A percentile compares a stretch with the other conserved stretches of the same genome.
phyloP scores from a whole-genome alignment of 129 eudicot genomes.

The Deinandra increscens region DNA sequence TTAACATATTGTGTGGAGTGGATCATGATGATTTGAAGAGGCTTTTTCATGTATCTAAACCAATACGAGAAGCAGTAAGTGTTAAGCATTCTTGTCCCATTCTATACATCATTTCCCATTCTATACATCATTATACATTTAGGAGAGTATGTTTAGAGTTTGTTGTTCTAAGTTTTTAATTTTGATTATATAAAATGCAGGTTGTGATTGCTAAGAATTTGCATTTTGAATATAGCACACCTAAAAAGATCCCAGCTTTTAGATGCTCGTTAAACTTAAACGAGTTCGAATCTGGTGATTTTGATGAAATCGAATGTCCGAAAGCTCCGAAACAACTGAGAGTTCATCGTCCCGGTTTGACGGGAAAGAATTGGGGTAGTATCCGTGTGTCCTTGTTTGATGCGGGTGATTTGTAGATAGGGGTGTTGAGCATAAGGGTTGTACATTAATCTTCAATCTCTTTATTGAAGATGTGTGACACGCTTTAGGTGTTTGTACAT shows the following conservation, averaged over 20 bases:
- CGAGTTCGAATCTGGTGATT: slow-evolving; percentile 13
- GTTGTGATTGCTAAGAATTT: slow-evolving; percentile 40
- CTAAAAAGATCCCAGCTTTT: slow-evolving; percentile 39
- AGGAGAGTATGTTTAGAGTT: too few species aligned
- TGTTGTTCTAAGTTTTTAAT: too few species aligned
- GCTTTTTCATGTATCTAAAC: slow-evolving; percentile 49
- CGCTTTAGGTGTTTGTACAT: slow-evolving; percentile 34
- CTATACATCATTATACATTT: too few species aligned
- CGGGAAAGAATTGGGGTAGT: slow-evolving; percentile 36
- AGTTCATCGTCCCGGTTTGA: slow-evolving; percentile 23
- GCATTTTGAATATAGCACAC: slow-evolving; percentile 55
- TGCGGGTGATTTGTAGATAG: background rate
- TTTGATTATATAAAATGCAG: slow-evolving; percentile 28
- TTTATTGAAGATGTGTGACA: slow-evolving; percentile 31
- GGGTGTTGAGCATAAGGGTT: slow-evolving; percentile 8
- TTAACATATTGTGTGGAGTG: slow-evolving; percentile 59
- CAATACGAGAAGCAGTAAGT: slow-evolving; percentile 62
- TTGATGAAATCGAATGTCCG: slow-evolving; percentile 49
- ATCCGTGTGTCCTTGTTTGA: slow-evolving; percentile 58
- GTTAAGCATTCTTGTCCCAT: background rate
- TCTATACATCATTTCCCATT: too few species aligned
- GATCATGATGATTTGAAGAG: slow-evolving; percentile 65
- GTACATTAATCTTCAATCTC: slow-evolving; percentile 30
- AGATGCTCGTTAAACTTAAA: slow-evolving; percentile 30
- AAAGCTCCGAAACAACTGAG: slow-evolving; percentile 53